phyloP scores from a whole-genome alignment of 768 basidiomycete genomes.

The Phylloporus sp. region DNA sequence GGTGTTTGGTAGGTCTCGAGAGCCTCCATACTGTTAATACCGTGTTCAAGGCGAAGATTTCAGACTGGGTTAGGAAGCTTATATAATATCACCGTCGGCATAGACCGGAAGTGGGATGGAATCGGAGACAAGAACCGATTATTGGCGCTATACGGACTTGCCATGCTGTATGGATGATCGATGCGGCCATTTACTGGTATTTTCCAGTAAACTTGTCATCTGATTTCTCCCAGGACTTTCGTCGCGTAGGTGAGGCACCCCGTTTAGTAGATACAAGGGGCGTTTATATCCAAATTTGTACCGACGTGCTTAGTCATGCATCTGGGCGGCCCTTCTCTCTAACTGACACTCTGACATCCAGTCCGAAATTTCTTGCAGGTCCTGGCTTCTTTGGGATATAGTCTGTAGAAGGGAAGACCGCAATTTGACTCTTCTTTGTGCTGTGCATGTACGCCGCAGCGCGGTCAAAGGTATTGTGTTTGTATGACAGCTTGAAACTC shows the following conservation, averaged over 20 bases:
- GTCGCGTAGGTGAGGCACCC: no score
- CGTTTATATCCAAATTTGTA: not conserved
- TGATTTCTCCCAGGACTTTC: no score
- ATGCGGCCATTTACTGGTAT: no score
- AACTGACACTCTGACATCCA: not conserved
- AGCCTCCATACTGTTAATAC: constrained; percentile 44
- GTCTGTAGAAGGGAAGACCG: not conserved
- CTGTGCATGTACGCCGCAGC: constrained; percentile 17
- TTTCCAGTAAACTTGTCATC: no score
- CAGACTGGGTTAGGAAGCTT: no score
- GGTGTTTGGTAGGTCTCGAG: constrained; percentile 78
- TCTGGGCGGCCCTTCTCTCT: no score
- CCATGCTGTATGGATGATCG: no score
- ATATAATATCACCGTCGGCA: no score
- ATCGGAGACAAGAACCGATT: no score
- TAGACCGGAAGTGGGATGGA: no score
- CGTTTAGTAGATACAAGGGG: no score
- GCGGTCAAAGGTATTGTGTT: constrained; percentile 19
- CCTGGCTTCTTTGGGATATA: not conserved
- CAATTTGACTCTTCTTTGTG: not conserved
- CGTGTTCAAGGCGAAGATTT: not conserved
- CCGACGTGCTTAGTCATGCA: constrained; percentile 10
- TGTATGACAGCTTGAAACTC: not conserved
- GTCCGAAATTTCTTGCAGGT: not conserved
- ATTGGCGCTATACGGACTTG: no score